Conservation (phyloP, 768 basidiomycete species). For the Dentipellis fragilis region DNA sequence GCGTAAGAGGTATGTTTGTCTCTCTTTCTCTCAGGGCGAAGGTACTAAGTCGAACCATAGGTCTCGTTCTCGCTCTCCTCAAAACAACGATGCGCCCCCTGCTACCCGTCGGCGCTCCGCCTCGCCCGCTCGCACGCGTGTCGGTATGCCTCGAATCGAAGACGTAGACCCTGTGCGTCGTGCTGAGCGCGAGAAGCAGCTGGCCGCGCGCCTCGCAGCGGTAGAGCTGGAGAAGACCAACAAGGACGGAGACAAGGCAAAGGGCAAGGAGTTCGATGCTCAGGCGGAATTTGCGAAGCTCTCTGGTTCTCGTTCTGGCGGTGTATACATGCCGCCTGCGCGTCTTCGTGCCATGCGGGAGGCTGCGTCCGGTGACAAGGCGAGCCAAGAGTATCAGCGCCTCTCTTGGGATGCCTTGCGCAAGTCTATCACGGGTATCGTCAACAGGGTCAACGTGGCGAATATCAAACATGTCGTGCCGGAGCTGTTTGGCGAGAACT, state of each 20-base stretch:
- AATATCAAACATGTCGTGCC: slow-evolving; percentile 94
- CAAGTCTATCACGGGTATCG: slow-evolving; percentile 97
- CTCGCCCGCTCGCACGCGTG: slow-evolving; percentile 23
- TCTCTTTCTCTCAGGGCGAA: neutral
- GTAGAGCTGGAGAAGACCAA: slow-evolving; percentile 54
- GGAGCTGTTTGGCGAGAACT: slow-evolving; percentile 87
- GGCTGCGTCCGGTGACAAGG: slow-evolving; percentile 74
- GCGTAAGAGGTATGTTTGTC: slow-evolving; percentile 7
- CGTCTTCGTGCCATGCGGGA: slow-evolving; percentile 84
- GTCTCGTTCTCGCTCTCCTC: slow-evolving; percentile 22
- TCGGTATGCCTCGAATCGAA: slow-evolving; percentile 39
- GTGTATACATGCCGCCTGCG: slow-evolving; percentile 95
- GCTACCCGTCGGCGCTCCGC: slow-evolving; percentile 31
- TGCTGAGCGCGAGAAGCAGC: slow-evolving; percentile 70
- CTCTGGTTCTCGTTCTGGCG: slow-evolving; percentile 72
- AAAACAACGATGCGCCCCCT: slow-evolving; percentile 26
- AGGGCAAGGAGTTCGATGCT: slow-evolving; percentile 47
- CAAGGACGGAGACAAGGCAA: slow-evolving; percentile 25
- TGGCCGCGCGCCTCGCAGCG: slow-evolving; percentile 60
- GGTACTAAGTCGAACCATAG: slow-evolving; percentile 10
- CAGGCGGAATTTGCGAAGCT: slow-evolving; percentile 88
- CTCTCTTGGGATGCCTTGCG: slow-evolving; percentile 96
- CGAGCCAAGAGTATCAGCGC: slow-evolving; percentile 83
- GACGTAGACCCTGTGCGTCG: slow-evolving; percentile 74
- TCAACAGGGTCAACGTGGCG: slow-evolving; percentile 94